Percentiles rank a stretch among this genome's conserved stretches.
These are phyloP conservation scores for Quercus gilva DNA, from an alignment of 306 rosid genomes.

Conservation along the genomic window DNA sequence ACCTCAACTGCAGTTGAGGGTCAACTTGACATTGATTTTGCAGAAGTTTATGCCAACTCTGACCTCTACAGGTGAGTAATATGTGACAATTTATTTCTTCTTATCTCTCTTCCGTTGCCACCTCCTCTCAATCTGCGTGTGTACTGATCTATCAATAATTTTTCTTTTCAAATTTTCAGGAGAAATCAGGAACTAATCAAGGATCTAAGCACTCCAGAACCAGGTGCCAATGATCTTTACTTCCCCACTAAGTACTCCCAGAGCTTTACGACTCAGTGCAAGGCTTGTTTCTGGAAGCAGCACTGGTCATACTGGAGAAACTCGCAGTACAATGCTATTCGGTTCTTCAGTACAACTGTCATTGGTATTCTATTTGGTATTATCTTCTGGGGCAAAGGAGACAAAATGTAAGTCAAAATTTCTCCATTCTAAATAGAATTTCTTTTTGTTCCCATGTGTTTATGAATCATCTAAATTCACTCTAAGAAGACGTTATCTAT, in stretches of 20 bases:
- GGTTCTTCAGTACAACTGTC: conserved; percentile 39
- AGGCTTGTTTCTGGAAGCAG: conserved; percentile 87
- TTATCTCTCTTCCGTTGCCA: not conserved
- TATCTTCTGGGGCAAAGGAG: conserved; percentile 62
- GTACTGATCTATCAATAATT: not conserved
- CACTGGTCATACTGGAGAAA: conserved; percentile 80
- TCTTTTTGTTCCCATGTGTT: not conserved
- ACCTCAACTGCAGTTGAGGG: conserved; percentile 47
- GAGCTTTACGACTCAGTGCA: conserved; percentile 49
- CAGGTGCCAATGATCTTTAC: conserved; percentile 56
- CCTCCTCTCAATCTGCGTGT: not conserved
- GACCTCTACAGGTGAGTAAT: conserved; percentile 47
- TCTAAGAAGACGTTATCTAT: not conserved
- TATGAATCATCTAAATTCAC: not conserved
- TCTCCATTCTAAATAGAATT: not conserved
- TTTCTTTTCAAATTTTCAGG: conserved; percentile 29
- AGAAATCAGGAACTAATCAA: conserved; percentile 54
- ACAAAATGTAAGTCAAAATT: conserved; percentile 33
- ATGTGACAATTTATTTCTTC: not conserved
- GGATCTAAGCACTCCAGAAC: conserved; percentile 48
- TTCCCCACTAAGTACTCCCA: conserved; percentile 71
- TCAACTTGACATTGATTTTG: conserved; percentile 58
- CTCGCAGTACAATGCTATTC: conserved; percentile 47
- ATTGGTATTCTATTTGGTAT: conserved; percentile 56
- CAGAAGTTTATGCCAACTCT: conserved; percentile 54